phyloP scores from a whole-genome alignment of 305 asterid genomes.

The Ajuga reptans region DNA sequence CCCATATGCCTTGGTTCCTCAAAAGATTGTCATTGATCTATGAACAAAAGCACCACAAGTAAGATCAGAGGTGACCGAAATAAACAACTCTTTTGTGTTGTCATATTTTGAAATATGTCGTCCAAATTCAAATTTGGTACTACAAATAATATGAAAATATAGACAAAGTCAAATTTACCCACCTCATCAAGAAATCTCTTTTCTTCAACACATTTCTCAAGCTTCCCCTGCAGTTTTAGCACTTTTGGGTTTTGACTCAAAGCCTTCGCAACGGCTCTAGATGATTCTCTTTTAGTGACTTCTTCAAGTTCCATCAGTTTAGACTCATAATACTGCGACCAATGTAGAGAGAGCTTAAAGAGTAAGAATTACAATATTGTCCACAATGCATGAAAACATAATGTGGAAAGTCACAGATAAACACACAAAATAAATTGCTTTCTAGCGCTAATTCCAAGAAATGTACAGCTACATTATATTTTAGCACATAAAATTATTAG shows the following conservation, averaged over 20 bases:
- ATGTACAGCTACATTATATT: neutral
- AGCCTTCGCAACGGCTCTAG: constrained; percentile 65
- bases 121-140: constrained; percentile 11
- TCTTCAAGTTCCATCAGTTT: constrained; percentile 64
- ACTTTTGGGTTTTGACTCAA: constrained; percentile 59
- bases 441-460: neutral
- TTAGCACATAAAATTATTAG: neutral
- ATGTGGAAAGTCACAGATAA: neutral
- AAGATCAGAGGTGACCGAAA: neutral
- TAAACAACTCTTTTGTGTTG: neutral
- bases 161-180: constrained; percentile 25
- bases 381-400: constrained; percentile 4
- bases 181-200: constrained; percentile 76
- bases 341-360: constrained; percentile 26
- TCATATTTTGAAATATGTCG: neutral
- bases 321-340: constrained; percentile 71
- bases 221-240: constrained; percentile 60
- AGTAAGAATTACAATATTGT: constrained; percentile 22
- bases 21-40: constrained; percentile 79
- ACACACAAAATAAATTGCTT: neutral
- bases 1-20: constrained; percentile 75
- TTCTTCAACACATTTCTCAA: constrained; percentile 56
- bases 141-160: neutral
- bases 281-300: constrained; percentile 54
- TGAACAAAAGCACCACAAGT: constrained; percentile 19